Evolutionary conservation across 257 asterid species (phyloP), one percentile per base, ranked within the genome.

Genomic region (Knoxia roxburghii): DNA sequence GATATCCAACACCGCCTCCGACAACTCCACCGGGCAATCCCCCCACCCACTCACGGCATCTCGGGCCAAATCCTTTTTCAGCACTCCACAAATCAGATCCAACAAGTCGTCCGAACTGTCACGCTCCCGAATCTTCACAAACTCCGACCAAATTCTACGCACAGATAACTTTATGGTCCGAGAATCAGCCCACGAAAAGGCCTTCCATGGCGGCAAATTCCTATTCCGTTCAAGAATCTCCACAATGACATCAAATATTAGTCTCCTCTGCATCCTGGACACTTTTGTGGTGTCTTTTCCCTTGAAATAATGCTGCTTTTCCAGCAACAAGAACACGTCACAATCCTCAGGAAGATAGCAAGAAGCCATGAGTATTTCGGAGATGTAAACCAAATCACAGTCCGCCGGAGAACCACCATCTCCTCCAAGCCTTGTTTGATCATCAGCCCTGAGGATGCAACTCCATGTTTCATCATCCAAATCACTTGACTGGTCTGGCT

Each of bases 151-250:
- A 11, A 93, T 71, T 26, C 65, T 68, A 8, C 76, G 78, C 2
- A 84, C 52, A 2, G 84, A 76, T 3, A 89, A 80, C 46, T 68
- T 75, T 17, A 73, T 33, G 7, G 52, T 60, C 3, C 5, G 39
- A 10, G 61, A 51, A 41, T 75, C 72, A 9, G 83, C 69, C 78
- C 77, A 72, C 2, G 78, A 69, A 56, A 68, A 66, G 17, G 72
- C 81, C 77, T 85, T 88, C 99, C 97, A 90, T 0, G 96, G 97
- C 12, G 99, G 97, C 65, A 93, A 57, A 33, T 72, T 79, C 72
- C 76, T 79, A 66, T 80, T 84, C 37, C 92, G 41, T 60, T 88
- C 79, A n/a, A 93, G 81, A 24, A 93, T 88, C 70, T 88, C 99
- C 1, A 70, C 79, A 54, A 80, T 69, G 2, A 87, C 80, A 67